These are phyloP conservation scores for Zygosaccharomyces pseudobailii DNA, from an alignment of 1,139 yeast genomes.

Conservation along the genomic window DNA sequence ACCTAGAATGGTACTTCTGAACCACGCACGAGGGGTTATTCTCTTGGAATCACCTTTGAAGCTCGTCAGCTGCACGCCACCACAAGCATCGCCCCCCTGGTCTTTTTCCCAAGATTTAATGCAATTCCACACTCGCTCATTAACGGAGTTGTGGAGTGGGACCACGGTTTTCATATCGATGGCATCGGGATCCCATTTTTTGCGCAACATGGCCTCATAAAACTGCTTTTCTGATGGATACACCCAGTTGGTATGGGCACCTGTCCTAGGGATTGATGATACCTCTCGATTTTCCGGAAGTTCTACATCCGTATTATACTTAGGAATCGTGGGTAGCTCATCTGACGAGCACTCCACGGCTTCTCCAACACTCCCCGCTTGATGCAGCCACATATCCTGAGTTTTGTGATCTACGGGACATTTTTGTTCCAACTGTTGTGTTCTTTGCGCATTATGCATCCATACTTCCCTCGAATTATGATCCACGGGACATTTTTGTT, in stretches of 20 bases:
- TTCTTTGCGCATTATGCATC: constrained; percentile 39
- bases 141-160: constrained; percentile 90
- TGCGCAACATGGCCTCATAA: constrained; percentile 88
- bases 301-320: constrained; percentile 35
- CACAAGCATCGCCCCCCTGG: constrained; percentile 62
- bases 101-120: constrained; percentile 77
- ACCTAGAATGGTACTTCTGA: constrained; percentile 57
- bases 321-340: constrained; percentile 31
- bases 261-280: constrained; percentile 81
- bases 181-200: constrained; percentile 79
- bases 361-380: constrained; percentile 33
- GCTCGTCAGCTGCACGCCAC: constrained; percentile 78
- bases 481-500: constrained; percentile 61
- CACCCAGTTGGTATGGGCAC: constrained; percentile 66
- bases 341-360: constrained; percentile 47
- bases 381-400: constrained; percentile 44
- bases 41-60: constrained; percentile 86
- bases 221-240: constrained; percentile 96
- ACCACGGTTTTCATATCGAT: constrained; percentile 85
- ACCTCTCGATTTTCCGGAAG: constrained; percentile 68
- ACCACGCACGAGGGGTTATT: constrained; percentile 84
- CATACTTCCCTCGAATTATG: constrained; percentile 47
- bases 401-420: constrained; percentile 46
- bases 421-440: constrained; percentile 2
- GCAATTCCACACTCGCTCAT: constrained; percentile 88